Base-by-base conservation (phyloP, 2,329 filamentous ascomycete genomes). In the Fusarium sp. region DNA sequence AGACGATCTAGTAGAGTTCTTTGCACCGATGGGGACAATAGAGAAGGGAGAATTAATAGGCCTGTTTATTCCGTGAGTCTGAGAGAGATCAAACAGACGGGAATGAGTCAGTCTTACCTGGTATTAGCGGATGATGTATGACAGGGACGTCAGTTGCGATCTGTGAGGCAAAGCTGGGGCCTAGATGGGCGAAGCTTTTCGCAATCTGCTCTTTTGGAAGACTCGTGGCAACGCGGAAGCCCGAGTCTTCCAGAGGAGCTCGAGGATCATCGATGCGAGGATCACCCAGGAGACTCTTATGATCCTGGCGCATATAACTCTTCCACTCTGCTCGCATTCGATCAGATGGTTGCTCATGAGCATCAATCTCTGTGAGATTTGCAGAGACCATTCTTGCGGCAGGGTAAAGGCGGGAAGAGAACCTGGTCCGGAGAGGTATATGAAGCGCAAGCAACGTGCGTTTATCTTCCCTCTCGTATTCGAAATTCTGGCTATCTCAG, bases 301-400 rank as follows among this genome's bases (percentile, higher is more conserved):
- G 75, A 0, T 87, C 82, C 33, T 85, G 80, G 62, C 84, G 88
- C 21, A 89, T 86, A 67, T 89, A 92, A 37, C 78, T 78, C 74
- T 97, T 97, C 84, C 92, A 97, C 49, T 87, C 78, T 41, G 83
- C 78, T 59, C 88, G 87, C 65, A 97, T 80, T 45, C 80, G 75
- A 11, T 88, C 85, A 4, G 93, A 91, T 2, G 93, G 91, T 67
- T 88, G 87, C 74, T 92, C 87, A 73, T 94, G 86, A 25, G 93
- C 88, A 75, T 96, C 90, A 3, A 93, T 79, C 17, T 81, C 79
- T 8, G 63, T 55, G 39, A 72, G 69, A n/a, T 60, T 65, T 37
- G 58, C 51, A 6, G 68, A 44, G 8, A 67, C 54, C 72, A 75
- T 74, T 52, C 39, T 60, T 21, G 39, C 45, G 38, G 33, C 47